Conservation (phyloP, 192 early-diverging fungal genomes). For the Linnemannia schmuckeri region DNA sequence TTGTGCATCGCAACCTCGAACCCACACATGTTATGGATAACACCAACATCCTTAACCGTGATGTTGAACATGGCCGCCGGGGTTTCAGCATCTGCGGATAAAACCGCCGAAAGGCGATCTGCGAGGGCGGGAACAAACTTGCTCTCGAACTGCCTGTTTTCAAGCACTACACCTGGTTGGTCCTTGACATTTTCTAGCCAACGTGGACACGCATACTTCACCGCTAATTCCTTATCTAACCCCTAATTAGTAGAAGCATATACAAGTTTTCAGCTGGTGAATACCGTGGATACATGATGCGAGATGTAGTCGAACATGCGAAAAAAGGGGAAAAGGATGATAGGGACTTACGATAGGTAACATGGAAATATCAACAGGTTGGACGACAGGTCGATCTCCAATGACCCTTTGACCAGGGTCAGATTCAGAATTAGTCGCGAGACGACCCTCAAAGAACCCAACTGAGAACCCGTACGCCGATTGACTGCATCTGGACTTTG, state of each 20-base stretch:
- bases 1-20: slow-evolving; percentile 38
- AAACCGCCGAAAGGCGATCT: not conserved
- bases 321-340: not conserved
- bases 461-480: slow-evolving; percentile 30
- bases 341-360: slow-evolving; percentile 23
- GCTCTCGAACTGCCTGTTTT: slow-evolving; percentile 9
- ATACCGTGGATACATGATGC: no score
- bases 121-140: slow-evolving; percentile 23
- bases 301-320: no score
- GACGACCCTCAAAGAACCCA: slow-evolving; percentile 28
- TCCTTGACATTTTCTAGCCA: slow-evolving; percentile 34
- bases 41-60: slow-evolving; percentile 25
- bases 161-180: not conserved
- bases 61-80: slow-evolving; percentile 3
- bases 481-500: slow-evolving; percentile 36
- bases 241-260: slow-evolving; percentile 5
- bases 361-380: slow-evolving; percentile 39
- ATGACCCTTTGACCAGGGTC: not conserved
- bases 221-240: slow-evolving; percentile 37
- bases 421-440: not conserved
- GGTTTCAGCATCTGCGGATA: not conserved
- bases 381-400: slow-evolving; percentile 5
- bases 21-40: slow-evolving; percentile 32
- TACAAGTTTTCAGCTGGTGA: no score
- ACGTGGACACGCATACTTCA: slow-evolving; percentile 51